Percentiles rank a stretch among this genome's conserved stretches.
Conservation (phyloP, 2,329 filamentous ascomycete genomes). For the Cercospora zeina region DNA sequence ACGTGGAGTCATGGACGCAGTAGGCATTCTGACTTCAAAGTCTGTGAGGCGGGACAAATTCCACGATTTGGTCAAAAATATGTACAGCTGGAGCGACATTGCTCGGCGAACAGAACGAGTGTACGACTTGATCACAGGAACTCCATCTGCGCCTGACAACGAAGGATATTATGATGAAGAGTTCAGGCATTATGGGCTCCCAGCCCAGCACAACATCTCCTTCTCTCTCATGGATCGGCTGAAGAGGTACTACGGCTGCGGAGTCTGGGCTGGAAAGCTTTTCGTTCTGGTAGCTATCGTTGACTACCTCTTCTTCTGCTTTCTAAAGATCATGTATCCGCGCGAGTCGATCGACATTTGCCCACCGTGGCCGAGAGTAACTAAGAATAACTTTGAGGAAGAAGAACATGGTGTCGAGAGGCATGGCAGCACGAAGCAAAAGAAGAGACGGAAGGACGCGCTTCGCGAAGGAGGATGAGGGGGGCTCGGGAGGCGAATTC, state of each 20-base stretch:
- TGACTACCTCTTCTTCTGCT: slow-evolving; percentile 86
- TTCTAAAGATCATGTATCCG: slow-evolving; percentile 84
- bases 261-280: slow-evolving; percentile 96
- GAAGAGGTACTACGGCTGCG: slow-evolving; percentile 96
- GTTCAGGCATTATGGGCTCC: slow-evolving; percentile 58
- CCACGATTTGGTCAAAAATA: slow-evolving; percentile 93
- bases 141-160: slow-evolving; percentile 63
- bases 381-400: not conserved
- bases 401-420: not conserved
- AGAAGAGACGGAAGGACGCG: slow-evolving; percentile 5
- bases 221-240: slow-evolving; percentile 92
- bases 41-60: slow-evolving; percentile 84
- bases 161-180: slow-evolving; percentile 85
- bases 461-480: not conserved
- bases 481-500: not conserved
- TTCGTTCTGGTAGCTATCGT: slow-evolving; percentile 94
- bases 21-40: slow-evolving; percentile 74
- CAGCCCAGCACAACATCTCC: slow-evolving; percentile 56
- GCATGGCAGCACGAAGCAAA: slow-evolving; percentile 7
- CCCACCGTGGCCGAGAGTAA: slow-evolving; percentile 71
- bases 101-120: slow-evolving; percentile 91
- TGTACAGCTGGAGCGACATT: slow-evolving; percentile 99
- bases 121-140: slow-evolving; percentile 87
- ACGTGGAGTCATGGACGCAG: slow-evolving; percentile 82
- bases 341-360: slow-evolving; percentile 84